Percentiles rank a stretch among this genome's conserved stretches.
Conservation (phyloP, 2,329 filamentous ascomycete genomes). For the Talaromyces sp. region DNA sequence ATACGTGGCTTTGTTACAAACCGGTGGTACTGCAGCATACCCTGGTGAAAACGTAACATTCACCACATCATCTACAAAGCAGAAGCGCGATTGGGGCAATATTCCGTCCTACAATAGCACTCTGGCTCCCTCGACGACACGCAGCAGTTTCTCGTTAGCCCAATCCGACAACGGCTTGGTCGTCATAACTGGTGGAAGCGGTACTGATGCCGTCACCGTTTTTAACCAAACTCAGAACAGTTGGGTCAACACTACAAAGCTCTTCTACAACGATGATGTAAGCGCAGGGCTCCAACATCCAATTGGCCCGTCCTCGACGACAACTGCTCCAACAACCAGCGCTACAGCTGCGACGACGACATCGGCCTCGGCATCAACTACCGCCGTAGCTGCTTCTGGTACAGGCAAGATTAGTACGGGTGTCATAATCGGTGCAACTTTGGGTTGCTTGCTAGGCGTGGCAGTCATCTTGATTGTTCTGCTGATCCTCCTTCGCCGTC, state of each 20-base stretch:
- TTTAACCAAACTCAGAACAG: conserved; percentile 73
- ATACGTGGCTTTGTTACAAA: conserved; percentile 64
- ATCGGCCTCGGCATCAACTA: conserved; percentile 31
- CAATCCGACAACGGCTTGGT: conserved; percentile 63
- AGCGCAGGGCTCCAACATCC: conserved; percentile 7
- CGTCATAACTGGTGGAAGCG: conserved; percentile 73
- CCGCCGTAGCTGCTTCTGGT: conserved; percentile 6
- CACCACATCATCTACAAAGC: conserved; percentile 36
- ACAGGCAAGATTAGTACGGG: conserved; percentile 35
- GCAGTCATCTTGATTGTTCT: conserved; percentile 67
- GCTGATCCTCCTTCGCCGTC: conserved; percentile 65
- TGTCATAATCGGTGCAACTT: conserved; percentile 73
- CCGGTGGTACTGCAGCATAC: conserved; percentile 52
- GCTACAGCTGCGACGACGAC: conserved; percentile 30
- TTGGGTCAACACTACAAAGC: conserved; percentile 69
- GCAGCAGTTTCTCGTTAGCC: conserved; percentile 70
- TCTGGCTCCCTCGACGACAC: conserved; percentile 62
- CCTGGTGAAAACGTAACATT: conserved; percentile 50
- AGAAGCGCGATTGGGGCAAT: conserved; percentile 53
- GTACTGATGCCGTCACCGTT: conserved; percentile 65
- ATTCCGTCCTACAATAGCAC: conserved; percentile 80
- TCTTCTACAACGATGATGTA: conserved; percentile 52
- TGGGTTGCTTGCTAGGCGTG: conserved; percentile 76
- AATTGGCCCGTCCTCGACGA: conserved; percentile 32
- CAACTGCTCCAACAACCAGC: conserved; percentile 28